A percentile compares a stretch with the other conserved stretches of the same genome.
These are phyloP conservation scores for Gonapodya prolifera DNA, from an alignment of 192 early-diverging fungal genomes.

Conservation along the genomic window DNA sequence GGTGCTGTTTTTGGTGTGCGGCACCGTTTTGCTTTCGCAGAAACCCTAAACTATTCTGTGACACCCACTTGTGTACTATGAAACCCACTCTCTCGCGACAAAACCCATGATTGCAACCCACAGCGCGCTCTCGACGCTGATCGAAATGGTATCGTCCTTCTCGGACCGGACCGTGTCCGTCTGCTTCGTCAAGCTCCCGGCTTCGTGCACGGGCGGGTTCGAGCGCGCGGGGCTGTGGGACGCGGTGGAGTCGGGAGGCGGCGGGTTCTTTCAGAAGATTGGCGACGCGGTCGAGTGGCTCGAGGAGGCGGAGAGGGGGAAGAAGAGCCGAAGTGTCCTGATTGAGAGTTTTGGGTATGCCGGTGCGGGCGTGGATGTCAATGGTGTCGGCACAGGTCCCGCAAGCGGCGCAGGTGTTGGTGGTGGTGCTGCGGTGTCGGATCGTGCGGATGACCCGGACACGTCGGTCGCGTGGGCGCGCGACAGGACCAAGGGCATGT, in stretches of 20 bases:
- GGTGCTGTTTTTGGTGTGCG: background rate
- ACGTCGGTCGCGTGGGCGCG: background rate
- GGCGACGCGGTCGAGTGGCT: background rate
- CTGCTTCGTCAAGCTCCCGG: slow-evolving; percentile 81
- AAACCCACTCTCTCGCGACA: background rate
- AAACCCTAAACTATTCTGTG: slow-evolving; percentile 3
- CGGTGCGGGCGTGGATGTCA: background rate
- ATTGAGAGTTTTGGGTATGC: background rate
- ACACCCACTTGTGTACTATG: background rate
- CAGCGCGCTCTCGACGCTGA: slow-evolving; percentile 70
- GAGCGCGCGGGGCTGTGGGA: slow-evolving; percentile 53
- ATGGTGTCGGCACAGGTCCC: too few species aligned
- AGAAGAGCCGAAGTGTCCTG: background rate
- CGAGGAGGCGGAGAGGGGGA: background rate
- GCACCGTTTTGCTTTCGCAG: background rate
- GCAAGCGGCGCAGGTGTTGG: background rate
- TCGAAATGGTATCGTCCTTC: slow-evolving; percentile 84
- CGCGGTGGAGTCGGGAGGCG: background rate
- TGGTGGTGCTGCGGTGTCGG: background rate
- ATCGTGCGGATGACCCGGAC: too few species aligned
- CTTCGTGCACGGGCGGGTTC: slow-evolving; percentile 55
- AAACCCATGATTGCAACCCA: slow-evolving; percentile 1
- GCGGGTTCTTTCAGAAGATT: background rate
- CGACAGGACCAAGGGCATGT: background rate
- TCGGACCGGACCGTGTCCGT: slow-evolving; percentile 66